phyloP scores from a whole-genome alignment of 345 rosid species.

The Lenwebbia sp. region DNA sequence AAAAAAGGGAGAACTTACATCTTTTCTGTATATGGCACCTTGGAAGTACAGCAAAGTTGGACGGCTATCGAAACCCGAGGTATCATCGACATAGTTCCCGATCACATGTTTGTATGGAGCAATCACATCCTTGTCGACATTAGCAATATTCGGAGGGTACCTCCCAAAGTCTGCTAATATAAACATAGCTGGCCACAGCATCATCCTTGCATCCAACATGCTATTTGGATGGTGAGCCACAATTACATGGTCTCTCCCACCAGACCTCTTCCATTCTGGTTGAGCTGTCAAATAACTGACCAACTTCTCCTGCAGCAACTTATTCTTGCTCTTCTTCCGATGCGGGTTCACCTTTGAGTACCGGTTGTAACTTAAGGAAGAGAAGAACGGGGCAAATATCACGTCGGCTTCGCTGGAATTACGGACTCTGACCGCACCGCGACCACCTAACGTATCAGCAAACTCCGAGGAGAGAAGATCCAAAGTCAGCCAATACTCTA shows the following conservation, averaged over 20 bases:
- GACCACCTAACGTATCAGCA: conserved; percentile 27
- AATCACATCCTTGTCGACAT: conserved; percentile 77
- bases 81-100: conserved; percentile 44
- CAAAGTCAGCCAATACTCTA: conserved; percentile 88
- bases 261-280: conserved; percentile 68
- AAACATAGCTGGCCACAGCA: conserved; percentile 74
- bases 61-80: conserved; percentile 57
- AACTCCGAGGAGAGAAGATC: conserved; percentile 77
- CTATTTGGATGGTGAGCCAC: conserved; percentile 98
- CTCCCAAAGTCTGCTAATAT: conserved; percentile 88
- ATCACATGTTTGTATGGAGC: conserved; percentile 91
- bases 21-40: conserved; percentile 96
- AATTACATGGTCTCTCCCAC: conserved; percentile 69
- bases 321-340: conserved; percentile 51
- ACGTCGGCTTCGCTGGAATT: conserved; percentile 85
- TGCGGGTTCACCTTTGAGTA: conserved; percentile 55
- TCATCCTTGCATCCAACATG: conserved; percentile 63
- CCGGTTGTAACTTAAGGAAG: conserved; percentile 75
- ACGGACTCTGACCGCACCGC: conserved; percentile 56
- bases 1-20: conserved; percentile 38
- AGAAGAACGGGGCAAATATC: conserved; percentile 80
- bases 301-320: conserved; percentile 52
- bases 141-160: conserved; percentile 71
- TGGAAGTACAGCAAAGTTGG: conserved; percentile 80
- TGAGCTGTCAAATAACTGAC: conserved; percentile 47